Evolutionary conservation across 345 rosid genomes (phyloP).

Genomic region (Salix caprea): DNA sequence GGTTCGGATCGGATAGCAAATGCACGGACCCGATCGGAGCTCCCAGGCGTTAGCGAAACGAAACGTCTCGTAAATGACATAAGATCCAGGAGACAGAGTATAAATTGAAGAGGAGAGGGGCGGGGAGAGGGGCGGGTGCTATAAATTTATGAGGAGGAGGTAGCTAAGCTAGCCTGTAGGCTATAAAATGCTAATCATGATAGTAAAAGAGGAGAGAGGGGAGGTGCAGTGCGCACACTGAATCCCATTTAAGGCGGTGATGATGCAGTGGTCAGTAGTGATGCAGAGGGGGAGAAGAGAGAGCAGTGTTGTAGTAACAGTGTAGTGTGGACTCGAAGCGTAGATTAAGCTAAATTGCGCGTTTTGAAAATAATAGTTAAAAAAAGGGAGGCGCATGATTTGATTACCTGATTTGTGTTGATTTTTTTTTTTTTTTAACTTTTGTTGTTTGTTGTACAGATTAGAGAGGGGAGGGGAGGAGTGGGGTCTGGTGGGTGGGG

Average conservation of each 20-base stretch:
- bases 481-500: background rate
- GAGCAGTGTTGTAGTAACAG: background rate
- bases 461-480: background rate
- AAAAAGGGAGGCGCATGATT: background rate
- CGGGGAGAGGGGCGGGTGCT: background rate
- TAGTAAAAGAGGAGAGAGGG: background rate
- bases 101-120: background rate
- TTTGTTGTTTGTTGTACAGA: background rate
- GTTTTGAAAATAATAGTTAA: background rate
- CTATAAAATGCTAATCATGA: background rate
- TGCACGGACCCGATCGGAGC: conserved; percentile 42
- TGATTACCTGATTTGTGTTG: background rate
- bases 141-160: conserved; percentile 1
- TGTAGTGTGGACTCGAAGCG: conserved; percentile 9
- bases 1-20: conserved; percentile 17
- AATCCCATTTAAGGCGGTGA: conserved; percentile 47
- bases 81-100: conserved; percentile 9
- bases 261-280: conserved; percentile 31
- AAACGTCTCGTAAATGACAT: conserved; percentile 39
- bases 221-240: conserved; percentile 36
- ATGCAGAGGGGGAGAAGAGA: conserved; percentile 24
- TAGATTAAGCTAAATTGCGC: conserved; percentile 10
- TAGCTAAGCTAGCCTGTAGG: background rate
- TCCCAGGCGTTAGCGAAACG: conserved; percentile 10
- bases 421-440: background rate